phyloP scores from a whole-genome alignment of 768 basidiomycete species.

The Lentinula sp. region DNA sequence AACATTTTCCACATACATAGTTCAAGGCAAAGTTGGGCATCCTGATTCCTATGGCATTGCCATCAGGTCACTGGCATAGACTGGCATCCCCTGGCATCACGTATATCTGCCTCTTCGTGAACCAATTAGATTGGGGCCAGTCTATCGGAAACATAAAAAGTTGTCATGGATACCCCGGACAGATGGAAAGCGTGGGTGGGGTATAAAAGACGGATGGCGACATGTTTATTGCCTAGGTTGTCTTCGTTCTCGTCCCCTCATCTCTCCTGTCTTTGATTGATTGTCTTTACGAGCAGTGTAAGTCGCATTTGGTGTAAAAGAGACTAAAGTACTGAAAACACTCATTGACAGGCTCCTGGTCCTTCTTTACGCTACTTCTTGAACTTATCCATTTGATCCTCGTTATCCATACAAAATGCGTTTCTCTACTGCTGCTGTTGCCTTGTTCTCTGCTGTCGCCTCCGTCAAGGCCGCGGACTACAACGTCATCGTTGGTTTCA shows the following conservation, averaged over 20 bases:
- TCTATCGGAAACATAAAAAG: background rate
- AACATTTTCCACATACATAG: no score
- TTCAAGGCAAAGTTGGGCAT: no score
- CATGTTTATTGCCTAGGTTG: background rate
- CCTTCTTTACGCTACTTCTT: conserved; percentile 12
- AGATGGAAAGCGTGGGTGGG: background rate
- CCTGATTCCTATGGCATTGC: no score
- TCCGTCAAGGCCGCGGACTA: conserved; percentile 30
- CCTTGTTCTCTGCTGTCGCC: conserved; percentile 32
- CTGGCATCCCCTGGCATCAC: background rate
- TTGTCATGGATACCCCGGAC: conserved; percentile 2
- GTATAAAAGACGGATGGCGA: background rate
- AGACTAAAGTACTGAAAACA: background rate
- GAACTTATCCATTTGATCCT: conserved; percentile 4
- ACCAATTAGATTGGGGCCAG: background rate
- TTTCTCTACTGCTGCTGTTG: conserved; percentile 37
- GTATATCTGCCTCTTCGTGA: background rate
- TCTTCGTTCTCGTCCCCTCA: conserved; percentile 5
- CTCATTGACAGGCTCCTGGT: conserved; percentile 26
- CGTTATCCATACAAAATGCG: conserved; percentile 37
- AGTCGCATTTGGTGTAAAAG: background rate
- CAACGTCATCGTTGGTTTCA: conserved; percentile 37
- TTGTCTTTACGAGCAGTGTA: conserved; percentile 5
- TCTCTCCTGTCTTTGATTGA: background rate
- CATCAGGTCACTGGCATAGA: no score